These are phyloP conservation scores for Dothistroma septosporum DNA, from an alignment of 2,329 filamentous ascomycete species.

Conservation along the genomic window DNA sequence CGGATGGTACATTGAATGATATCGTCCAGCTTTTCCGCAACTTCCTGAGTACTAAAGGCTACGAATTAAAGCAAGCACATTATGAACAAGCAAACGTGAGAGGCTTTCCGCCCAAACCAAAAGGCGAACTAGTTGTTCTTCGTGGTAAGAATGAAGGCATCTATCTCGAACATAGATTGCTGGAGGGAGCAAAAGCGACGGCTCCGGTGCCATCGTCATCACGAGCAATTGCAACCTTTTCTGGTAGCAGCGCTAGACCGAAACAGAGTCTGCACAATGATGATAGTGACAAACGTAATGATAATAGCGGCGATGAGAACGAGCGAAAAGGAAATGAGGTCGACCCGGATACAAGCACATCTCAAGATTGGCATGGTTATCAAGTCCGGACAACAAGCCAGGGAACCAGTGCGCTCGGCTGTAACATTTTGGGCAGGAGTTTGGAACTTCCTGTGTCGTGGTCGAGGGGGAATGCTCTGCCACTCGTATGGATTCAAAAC, in stretches of 20 bases:
- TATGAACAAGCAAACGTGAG: not conserved
- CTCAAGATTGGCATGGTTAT: not conserved
- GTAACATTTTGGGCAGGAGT: not conserved
- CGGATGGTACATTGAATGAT: not conserved
- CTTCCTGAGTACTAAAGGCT: not conserved
- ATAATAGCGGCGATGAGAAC: not conserved
- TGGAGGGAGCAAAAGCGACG: not conserved
- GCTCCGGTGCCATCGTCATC: not conserved
- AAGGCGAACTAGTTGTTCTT: not conserved
- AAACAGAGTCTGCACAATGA: not conserved
- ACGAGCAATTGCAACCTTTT: not conserved
- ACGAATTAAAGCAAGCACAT: not conserved
- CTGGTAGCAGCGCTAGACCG: not conserved
- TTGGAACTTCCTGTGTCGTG: not conserved
- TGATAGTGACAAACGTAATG: not conserved
- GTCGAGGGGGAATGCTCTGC: not conserved
- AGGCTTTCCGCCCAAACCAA: not conserved
- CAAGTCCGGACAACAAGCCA: not conserved
- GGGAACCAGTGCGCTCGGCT: not conserved
- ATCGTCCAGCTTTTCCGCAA: not conserved
- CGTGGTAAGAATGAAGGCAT: not conserved
- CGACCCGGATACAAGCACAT: not conserved
- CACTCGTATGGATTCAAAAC: not conserved
- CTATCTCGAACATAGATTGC: not conserved
- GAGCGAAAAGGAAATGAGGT: not conserved